Conservation (phyloP, 371 early-diverging fungal genomes). For the Rhizopus stolonifer region DNA sequence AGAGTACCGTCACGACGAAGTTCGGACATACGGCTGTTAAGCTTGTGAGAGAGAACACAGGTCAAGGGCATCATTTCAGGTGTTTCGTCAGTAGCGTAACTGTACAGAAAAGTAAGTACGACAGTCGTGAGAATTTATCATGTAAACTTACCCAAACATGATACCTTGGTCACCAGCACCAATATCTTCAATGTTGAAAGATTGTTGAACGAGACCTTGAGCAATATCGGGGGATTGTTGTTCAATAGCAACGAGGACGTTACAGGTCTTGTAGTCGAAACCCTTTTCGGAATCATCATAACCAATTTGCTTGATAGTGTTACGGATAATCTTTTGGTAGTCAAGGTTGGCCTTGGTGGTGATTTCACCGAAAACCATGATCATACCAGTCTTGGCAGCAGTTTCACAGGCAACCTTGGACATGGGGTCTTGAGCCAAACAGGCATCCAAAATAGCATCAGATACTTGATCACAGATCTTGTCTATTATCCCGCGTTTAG, state of each 20-base stretch:
- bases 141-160: conserved; percentile 87
- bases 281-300: conserved; percentile 97
- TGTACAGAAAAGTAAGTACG: no score
- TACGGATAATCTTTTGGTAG: conserved; percentile 98
- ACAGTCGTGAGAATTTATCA: no score
- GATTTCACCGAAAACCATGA: conserved; percentile 99
- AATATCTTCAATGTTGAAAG: conserved; percentile 91
- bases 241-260: conserved; percentile 98
- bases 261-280: conserved; percentile 99
- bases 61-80: conserved; percentile 99
- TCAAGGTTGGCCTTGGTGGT: conserved; percentile 96
- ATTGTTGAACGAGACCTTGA: conserved; percentile 91
- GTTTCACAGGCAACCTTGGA: conserved; percentile 99
- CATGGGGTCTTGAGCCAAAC: conserved; percentile 92
- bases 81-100: conserved; percentile 98
- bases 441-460: conserved; percentile 99
- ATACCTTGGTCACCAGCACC: conserved; percentile 99
- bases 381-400: conserved; percentile 98
- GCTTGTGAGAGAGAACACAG: conserved; percentile 94
- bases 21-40: conserved; percentile 93
- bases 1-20: conserved; percentile 91
- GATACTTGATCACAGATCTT: conserved; percentile 99
- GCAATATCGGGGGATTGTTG: conserved; percentile 99
- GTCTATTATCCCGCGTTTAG: conserved; percentile 60
- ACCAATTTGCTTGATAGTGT: conserved; percentile 97